Evolutionary conservation across 768 basidiomycete species (phyloP).

Genomic region (Boletales sp.): DNA sequence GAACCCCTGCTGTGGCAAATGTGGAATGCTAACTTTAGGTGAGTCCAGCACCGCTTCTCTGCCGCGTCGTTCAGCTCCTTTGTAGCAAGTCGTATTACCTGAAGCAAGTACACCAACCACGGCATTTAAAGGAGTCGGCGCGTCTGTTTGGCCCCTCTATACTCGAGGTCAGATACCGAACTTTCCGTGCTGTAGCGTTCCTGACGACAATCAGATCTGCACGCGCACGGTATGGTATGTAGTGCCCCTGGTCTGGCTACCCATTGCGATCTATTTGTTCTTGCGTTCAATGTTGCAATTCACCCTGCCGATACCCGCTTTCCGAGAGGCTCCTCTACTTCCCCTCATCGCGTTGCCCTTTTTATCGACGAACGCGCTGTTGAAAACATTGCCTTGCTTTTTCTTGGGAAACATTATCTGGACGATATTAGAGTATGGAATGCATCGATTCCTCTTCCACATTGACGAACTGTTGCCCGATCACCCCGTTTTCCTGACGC

Average conservation of each 20-base stretch:
- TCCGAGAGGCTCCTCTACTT: constrained; percentile 52
- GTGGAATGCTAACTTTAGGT: constrained; percentile 84
- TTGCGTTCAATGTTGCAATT: constrained; percentile 82
- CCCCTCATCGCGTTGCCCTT: constrained; percentile 47
- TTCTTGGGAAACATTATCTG: constrained; percentile 84
- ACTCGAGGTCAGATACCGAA: constrained; percentile 81
- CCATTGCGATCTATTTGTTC: constrained; percentile 78
- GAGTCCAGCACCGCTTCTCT: constrained; percentile 13
- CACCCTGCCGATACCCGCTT: constrained; percentile 62
- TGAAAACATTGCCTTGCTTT: constrained; percentile 66
- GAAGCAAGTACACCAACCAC: constrained; percentile 94
- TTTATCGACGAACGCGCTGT: constrained; percentile 49
- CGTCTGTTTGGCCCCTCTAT: constrained; percentile 80
- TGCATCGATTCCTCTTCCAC: constrained; percentile 98
- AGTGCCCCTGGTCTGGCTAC: constrained; percentile 88
- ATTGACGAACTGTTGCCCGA: constrained; percentile 88
- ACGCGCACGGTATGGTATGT: constrained; percentile 93
- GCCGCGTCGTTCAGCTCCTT: background rate
- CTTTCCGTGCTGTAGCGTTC: background rate
- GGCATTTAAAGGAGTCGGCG: constrained; percentile 80
- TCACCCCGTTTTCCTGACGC: constrained; percentile 65
- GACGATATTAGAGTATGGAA: constrained; percentile 89
- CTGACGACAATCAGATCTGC: constrained; percentile 47
- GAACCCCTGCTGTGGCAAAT: constrained; percentile 84
- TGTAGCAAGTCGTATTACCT: constrained; percentile 91